These are phyloP conservation scores for Peltaster fructicola DNA, from an alignment of 2,329 filamentous ascomycete genomes.

Conservation along the genomic window DNA sequence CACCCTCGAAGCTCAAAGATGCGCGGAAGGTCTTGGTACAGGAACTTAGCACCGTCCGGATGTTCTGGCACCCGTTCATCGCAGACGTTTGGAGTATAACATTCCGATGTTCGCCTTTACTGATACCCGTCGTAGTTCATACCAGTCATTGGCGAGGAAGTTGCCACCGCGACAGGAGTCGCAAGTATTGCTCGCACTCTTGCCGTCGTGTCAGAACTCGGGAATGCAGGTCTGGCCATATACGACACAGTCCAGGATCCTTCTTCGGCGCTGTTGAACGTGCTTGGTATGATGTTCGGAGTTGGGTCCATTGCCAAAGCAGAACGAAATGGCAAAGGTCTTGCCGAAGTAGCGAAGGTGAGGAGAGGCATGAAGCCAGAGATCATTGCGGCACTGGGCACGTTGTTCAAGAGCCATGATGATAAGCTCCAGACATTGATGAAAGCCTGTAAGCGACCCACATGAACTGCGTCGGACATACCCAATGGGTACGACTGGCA, in stretches of 20 bases:
- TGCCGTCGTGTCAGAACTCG: slow-evolving; percentile 5
- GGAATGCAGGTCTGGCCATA: slow-evolving; percentile 4
- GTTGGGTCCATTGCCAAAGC: slow-evolving; percentile 5
- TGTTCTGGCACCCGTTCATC: too few species aligned
- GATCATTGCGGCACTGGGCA: not conserved
- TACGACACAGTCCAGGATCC: slow-evolving; percentile 6
- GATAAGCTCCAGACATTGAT: not conserved
- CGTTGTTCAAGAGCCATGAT: not conserved
- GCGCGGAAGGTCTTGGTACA: too few species aligned
- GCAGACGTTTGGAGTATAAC: too few species aligned
- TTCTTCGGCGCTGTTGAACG: slow-evolving; percentile 4
- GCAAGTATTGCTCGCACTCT: slow-evolving; percentile 3
- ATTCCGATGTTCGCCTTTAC: too few species aligned
- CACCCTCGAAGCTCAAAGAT: too few species aligned
- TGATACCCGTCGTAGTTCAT: too few species aligned
- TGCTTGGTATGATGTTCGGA: slow-evolving; percentile 6
- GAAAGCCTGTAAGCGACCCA: too few species aligned
- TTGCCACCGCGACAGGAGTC: slow-evolving; percentile 3
- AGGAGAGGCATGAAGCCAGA: not conserved
- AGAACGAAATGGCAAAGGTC: not conserved
- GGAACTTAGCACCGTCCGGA: too few species aligned
- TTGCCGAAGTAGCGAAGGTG: not conserved
- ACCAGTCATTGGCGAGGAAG: slow-evolving; percentile 5
- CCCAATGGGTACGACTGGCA: too few species aligned
- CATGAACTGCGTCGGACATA: too few species aligned